A percentile compares a stretch with the other conserved stretches of the same genome.
phyloP scores from a whole-genome alignment of 495 filamentous ascomycete species.

The Chaetomium tenue region DNA sequence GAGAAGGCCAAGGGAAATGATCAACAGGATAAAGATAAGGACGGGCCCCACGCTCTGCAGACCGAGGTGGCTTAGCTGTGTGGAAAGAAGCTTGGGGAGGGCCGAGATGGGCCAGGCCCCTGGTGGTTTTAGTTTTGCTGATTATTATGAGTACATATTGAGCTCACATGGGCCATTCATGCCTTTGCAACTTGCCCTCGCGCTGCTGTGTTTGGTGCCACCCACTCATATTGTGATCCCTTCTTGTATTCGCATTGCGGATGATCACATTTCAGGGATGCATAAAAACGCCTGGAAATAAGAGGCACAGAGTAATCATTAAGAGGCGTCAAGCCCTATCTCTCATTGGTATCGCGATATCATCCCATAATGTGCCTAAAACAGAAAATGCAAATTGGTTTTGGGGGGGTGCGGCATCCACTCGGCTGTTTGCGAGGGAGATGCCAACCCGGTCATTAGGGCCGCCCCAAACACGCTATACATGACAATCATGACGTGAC shows the following conservation, averaged over 20 bases:
- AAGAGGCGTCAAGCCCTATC: constrained; percentile 13
- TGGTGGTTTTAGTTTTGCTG: not conserved
- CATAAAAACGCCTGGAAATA: not conserved
- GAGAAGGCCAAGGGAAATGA: too few relatives aligned
- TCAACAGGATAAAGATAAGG: constrained; percentile 15
- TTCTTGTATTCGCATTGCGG: not conserved
- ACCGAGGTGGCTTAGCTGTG: constrained; percentile 9
- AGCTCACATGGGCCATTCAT: not conserved
- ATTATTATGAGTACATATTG: not conserved
- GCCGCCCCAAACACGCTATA: constrained; percentile 2
- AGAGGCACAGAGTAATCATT: constrained; percentile 12
- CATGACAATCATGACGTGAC: not conserved
- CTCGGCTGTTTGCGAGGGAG: too few relatives aligned
- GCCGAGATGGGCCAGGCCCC: not conserved
- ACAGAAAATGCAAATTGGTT: constrained; percentile 12
- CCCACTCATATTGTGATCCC: too few relatives aligned
- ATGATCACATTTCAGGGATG: not conserved
- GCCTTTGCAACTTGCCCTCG: not conserved
- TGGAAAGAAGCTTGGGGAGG: not conserved
- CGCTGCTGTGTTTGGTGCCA: too few relatives aligned
- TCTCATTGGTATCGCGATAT: constrained; percentile 18
- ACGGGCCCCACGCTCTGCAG: constrained; percentile 3
- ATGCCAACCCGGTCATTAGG: too few relatives aligned
- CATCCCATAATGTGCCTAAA: constrained; percentile 1
- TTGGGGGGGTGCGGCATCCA: not conserved